These are phyloP conservation scores for Aureobasidium subglaciale DNA, from an alignment of 2,329 filamentous ascomycete genomes.

Conservation along the genomic window DNA sequence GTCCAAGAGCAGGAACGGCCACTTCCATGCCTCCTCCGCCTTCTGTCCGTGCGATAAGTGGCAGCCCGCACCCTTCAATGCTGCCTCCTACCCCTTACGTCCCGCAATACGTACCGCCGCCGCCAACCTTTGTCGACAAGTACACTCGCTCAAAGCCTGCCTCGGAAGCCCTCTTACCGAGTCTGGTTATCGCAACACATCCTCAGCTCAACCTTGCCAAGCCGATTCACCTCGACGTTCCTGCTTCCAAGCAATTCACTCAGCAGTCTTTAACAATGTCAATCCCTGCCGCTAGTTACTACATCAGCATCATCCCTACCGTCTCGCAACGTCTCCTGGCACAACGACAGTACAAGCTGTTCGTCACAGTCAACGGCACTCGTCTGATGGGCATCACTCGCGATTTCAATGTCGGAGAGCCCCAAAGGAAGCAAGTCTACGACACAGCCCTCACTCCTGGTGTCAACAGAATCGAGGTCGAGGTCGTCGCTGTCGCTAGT, in stretches of 20 bases:
- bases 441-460: slow-evolving; percentile 66
- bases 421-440: slow-evolving; percentile 56
- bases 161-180: slow-evolving; percentile 59
- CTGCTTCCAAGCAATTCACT: slow-evolving; percentile 57
- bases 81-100: slow-evolving; percentile 22
- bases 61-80: slow-evolving; percentile 35
- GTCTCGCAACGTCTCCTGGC: slow-evolving; percentile 47
- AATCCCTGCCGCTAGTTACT: slow-evolving; percentile 59
- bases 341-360: slow-evolving; percentile 67
- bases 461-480: slow-evolving; percentile 70
- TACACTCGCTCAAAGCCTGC: slow-evolving; percentile 29
- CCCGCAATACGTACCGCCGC: slow-evolving; percentile 16
- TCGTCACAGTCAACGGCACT: slow-evolving; percentile 62
- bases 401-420: slow-evolving; percentile 38
- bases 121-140: slow-evolving; percentile 22
- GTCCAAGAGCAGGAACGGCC: slow-evolving; percentile 28
- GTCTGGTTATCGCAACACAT: slow-evolving; percentile 61
- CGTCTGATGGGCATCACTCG: slow-evolving; percentile 44
- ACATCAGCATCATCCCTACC: slow-evolving; percentile 62
- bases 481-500: slow-evolving; percentile 62
- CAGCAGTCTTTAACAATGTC: slow-evolving; percentile 68
- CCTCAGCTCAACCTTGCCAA: slow-evolving; percentile 53
- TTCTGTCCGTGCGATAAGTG: slow-evolving; percentile 32
- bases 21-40: slow-evolving; percentile 28
- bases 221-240: slow-evolving; percentile 57